Evolutionary conservation across 768 basidiomycete species (phyloP), one percentile per base, ranked within the genome.

Genomic region (Lyophyllum shimeji): DNA sequence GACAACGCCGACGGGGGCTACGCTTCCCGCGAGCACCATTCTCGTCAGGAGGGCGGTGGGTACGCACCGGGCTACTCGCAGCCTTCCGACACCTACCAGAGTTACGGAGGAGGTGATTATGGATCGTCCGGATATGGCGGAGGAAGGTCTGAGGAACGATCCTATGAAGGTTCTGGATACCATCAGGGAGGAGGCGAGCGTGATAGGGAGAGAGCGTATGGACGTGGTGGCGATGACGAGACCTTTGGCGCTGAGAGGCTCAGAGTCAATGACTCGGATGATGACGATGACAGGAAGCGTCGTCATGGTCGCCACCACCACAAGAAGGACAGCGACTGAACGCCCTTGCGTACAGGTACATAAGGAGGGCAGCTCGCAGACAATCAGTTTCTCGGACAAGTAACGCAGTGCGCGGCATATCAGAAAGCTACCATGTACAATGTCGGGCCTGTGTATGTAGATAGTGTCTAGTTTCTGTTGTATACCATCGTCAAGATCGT

Each of bases 241-340:
- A 83, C 82, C 2, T 83, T 76, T 64, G 81, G 81, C 3, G 79
- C 74, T 7, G 82, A 82, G 61, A 71, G 76, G n/a, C 63, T 82
- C 52, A 77, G 75, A 50, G 68, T 82, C 42, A 66, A 72, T 40
- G 72, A 71, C 18, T 67, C 70, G 34, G 71, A 74, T 12, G 71
- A 71, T 34, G 66, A 68, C 15, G 60, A 69, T 9, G 53, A 64
- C 11, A 54, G 51, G 50, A 51, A 62, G 12, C 51, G 52, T 46
- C 50, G 31, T 37, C 29, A 37, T 37, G 34, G 60, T 40, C 37
- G 56, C 33, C 61, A 58, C 45, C 55, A 57, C 40, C 52, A 57
- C 31, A 57, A 58, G 48, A 56, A 60, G 44, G 59, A 69, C 34
- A 62, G 59, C 34, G 58, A 65, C 48, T 55, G 24, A 56, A 44